A percentile compares a stretch with the other conserved stretches of the same genome.
Conservation (phyloP, 805 yeast genomes). For the Lachancea cidri region DNA sequence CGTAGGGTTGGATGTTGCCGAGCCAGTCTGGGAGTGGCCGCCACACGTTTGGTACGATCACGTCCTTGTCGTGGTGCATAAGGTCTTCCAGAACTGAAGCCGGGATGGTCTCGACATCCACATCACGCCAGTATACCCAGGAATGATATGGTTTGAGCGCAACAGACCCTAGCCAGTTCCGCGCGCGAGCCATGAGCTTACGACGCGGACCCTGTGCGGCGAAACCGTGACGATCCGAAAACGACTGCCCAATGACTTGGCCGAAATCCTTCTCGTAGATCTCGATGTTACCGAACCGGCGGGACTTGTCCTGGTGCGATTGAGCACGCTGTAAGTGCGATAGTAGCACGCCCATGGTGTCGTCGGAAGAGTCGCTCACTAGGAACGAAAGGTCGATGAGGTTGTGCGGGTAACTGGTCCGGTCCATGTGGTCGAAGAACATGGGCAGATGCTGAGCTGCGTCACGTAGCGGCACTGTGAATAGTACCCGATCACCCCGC, state of each 20-base stretch:
- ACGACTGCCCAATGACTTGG: slow-evolving; percentile 87
- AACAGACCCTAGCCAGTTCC: slow-evolving; percentile 87
- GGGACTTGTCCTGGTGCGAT: slow-evolving; percentile 50
- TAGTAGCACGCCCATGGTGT: slow-evolving; percentile 68
- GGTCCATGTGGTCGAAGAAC: slow-evolving; percentile 77
- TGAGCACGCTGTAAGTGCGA: slow-evolving; percentile 58
- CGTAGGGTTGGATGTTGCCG: slow-evolving; percentile 81
- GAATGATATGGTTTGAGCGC: slow-evolving; percentile 89
- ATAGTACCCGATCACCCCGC: slow-evolving; percentile 67
- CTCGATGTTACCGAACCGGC: slow-evolving; percentile 78
- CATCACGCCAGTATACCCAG: slow-evolving; percentile 97
- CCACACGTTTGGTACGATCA: slow-evolving; percentile 94
- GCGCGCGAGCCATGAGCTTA: slow-evolving; percentile 90
- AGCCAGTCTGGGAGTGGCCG: slow-evolving; percentile 83
- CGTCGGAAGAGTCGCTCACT: slow-evolving; percentile 86
- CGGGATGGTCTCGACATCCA: slow-evolving; percentile 91
- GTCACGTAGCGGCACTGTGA: slow-evolving; percentile 87
- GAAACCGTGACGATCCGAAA: slow-evolving; percentile 90
- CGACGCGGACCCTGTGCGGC: slow-evolving; percentile 95
- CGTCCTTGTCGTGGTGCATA: slow-evolving; percentile 88
- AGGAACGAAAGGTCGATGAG: slow-evolving; percentile 78
- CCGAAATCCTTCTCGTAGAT: slow-evolving; percentile 92
- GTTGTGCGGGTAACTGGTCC: slow-evolving; percentile 82
- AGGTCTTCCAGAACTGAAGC: slow-evolving; percentile 81
- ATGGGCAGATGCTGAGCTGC: slow-evolving; percentile 86